Conservation (phyloP, 1,139 yeast species). For the Saccharomyces hybrid region DNA sequence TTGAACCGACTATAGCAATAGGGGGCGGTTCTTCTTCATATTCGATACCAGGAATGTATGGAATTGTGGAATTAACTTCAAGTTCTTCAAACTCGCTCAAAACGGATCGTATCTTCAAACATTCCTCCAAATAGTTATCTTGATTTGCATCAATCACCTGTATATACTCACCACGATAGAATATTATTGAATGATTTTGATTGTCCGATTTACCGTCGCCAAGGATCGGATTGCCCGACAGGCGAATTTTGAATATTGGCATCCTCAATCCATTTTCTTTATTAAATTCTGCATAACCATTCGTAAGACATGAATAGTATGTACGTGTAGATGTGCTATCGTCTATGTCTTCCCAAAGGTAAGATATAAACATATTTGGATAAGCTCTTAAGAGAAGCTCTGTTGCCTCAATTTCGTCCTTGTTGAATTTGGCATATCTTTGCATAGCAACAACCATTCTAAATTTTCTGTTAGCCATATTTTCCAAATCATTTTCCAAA, state of each 20-base stretch:
- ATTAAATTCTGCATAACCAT: slow-evolving; percentile 40
- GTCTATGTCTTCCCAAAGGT: slow-evolving; percentile 43
- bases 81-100: slow-evolving; percentile 72
- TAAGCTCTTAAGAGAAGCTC: slow-evolving; percentile 51
- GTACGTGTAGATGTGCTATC: slow-evolving; percentile 28
- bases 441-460: slow-evolving; percentile 68
- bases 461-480: slow-evolving; percentile 57
- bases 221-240: slow-evolving; percentile 79
- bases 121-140: slow-evolving; percentile 80
- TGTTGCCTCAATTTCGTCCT: slow-evolving; percentile 48
- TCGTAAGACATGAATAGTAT: slow-evolving; percentile 59
- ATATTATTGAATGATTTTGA: slow-evolving; percentile 71
- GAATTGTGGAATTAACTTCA: slow-evolving; percentile 32
- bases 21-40: slow-evolving; percentile 38
- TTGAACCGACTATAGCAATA: slow-evolving; percentile 80
- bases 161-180: slow-evolving; percentile 77
- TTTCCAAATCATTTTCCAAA: slow-evolving; percentile 39
- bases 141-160: slow-evolving; percentile 87
- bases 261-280: slow-evolving; percentile 37
- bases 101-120: slow-evolving; percentile 70
- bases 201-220: slow-evolving; percentile 91
- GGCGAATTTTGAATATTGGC: slow-evolving; percentile 47
- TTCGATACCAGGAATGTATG: slow-evolving; percentile 43
- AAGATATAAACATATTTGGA: slow-evolving; percentile 56
- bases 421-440: slow-evolving; percentile 44